These are phyloP conservation scores for Erythrobasidium yunnanense DNA, from an alignment of 768 basidiomycete species.

Conservation along the genomic window DNA sequence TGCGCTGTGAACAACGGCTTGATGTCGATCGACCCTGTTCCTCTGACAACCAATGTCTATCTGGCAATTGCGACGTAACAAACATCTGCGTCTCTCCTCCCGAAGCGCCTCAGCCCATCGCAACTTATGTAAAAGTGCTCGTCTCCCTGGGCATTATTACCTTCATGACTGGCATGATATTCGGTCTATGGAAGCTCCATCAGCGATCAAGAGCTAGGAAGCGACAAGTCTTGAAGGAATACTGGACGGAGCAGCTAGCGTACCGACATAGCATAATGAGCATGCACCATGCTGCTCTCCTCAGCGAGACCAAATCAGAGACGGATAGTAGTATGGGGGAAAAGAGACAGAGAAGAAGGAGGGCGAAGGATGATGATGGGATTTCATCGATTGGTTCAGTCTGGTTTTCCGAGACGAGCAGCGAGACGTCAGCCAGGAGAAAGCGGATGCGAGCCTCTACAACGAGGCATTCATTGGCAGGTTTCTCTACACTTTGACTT, in stretches of 20 bases:
- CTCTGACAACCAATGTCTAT: slow-evolving; percentile 18
- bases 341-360: too few relatives aligned
- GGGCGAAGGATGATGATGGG: too few relatives aligned
- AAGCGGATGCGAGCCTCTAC: too few relatives aligned
- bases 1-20: background rate
- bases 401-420: too few relatives aligned
- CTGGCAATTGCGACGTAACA: slow-evolving; percentile 15
- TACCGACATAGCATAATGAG: slow-evolving; percentile 6
- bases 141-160: slow-evolving; percentile 1
- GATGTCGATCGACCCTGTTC: background rate
- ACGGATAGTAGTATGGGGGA: too few relatives aligned
- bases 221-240: background rate
- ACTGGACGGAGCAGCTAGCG: slow-evolving; percentile 13
- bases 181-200: background rate
- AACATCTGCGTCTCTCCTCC: background rate
- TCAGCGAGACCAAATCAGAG: too few relatives aligned
- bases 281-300: slow-evolving; percentile 10
- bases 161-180: background rate
- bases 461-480: too few relatives aligned
- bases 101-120: background rate
- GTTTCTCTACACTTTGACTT: too few relatives aligned
- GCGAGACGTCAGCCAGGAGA: too few relatives aligned
- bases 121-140: background rate
- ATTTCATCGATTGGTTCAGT: too few relatives aligned
- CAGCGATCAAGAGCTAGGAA: background rate